Evolutionary conservation across 805 yeast genomes (phyloP).

Genomic region (Candida ipomoeae): DNA sequence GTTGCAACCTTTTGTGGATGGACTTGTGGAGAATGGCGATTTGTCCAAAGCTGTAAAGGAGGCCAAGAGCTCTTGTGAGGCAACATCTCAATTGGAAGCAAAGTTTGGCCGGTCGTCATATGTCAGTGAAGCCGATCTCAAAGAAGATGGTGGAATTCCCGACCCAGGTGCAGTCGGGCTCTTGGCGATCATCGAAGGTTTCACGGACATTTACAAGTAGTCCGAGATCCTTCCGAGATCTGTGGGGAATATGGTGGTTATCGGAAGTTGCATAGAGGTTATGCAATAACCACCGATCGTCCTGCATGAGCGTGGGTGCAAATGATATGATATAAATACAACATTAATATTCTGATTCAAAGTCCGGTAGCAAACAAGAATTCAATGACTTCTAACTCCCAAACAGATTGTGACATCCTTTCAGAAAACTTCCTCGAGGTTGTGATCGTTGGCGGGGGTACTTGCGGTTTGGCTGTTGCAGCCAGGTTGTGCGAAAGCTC

Average conservation of each 20-base stretch:
- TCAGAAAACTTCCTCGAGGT: slow-evolving; percentile 29
- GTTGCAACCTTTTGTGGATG: slow-evolving; percentile 77
- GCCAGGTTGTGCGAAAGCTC: slow-evolving; percentile 40
- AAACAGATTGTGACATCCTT: not conserved
- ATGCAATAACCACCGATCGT: not conserved
- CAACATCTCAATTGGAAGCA: slow-evolving; percentile 72
- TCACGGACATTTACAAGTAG: slow-evolving; percentile 13
- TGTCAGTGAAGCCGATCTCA: slow-evolving; percentile 60
- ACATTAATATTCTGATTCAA: not conserved
- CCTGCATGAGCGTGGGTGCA: slow-evolving; percentile 12
- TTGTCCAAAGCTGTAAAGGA: slow-evolving; percentile 59
- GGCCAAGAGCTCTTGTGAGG: slow-evolving; percentile 71
- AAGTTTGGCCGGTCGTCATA: slow-evolving; percentile 93
- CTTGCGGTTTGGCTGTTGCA: slow-evolving; percentile 41
- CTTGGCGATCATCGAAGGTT: slow-evolving; percentile 53
- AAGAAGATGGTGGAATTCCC: slow-evolving; percentile 67
- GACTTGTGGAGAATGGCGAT: slow-evolving; percentile 48
- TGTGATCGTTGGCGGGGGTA: slow-evolving; percentile 44
- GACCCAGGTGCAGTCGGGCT: slow-evolving; percentile 96
- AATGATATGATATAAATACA: not conserved
- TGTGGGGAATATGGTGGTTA: not conserved
- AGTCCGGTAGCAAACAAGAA: not conserved
- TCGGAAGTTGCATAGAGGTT: not conserved
- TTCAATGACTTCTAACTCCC: not conserved
- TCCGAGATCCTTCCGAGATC: not conserved